These are phyloP conservation scores for Pythium volutum DNA, from an alignment of 352 stramenopile species.

Conservation along the genomic window DNA sequence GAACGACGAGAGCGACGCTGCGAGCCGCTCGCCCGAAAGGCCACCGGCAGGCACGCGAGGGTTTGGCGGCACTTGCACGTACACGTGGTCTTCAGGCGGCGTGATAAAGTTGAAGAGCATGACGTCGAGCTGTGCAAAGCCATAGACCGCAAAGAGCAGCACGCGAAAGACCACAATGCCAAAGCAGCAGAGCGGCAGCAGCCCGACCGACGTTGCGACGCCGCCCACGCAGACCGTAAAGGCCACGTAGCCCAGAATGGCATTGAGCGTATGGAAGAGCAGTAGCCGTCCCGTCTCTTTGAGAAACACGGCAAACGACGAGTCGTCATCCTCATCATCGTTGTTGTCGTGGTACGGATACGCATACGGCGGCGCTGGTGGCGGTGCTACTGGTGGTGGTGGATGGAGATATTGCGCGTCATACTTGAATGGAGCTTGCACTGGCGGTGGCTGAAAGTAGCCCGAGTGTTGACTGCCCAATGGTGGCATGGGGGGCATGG, in stretches of 20 bases:
- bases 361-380: not conserved
- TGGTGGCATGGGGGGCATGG: conserved; percentile 6
- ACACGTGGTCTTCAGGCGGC: conserved; percentile 32
- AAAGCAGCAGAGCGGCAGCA: conserved; percentile 41
- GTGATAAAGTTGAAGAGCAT: conserved; percentile 29
- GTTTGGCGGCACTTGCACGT: conserved; percentile 33
- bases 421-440: conserved; percentile 3
- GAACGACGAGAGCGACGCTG: conserved; percentile 44
- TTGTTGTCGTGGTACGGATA: not conserved
- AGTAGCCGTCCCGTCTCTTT: conserved; percentile 37
- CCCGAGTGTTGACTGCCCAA: not conserved
- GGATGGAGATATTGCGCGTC: not conserved
- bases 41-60: conserved; percentile 11
- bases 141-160: conserved; percentile 34
- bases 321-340: conserved; percentile 3
- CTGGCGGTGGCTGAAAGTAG: conserved; percentile 3
- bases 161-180: conserved; percentile 48
- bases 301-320: conserved; percentile 26
- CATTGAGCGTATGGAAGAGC: conserved; percentile 60
- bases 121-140: conserved; percentile 27
- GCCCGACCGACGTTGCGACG: conserved; percentile 32
- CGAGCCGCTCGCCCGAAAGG: conserved; percentile 38
- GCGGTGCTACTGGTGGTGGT: not conserved
- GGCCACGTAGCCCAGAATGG: conserved; percentile 42
- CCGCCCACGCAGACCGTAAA: conserved; percentile 50